Evolutionary conservation across 441 rosid genomes (phyloP).

Genomic region (Francoa sonchifolia): DNA sequence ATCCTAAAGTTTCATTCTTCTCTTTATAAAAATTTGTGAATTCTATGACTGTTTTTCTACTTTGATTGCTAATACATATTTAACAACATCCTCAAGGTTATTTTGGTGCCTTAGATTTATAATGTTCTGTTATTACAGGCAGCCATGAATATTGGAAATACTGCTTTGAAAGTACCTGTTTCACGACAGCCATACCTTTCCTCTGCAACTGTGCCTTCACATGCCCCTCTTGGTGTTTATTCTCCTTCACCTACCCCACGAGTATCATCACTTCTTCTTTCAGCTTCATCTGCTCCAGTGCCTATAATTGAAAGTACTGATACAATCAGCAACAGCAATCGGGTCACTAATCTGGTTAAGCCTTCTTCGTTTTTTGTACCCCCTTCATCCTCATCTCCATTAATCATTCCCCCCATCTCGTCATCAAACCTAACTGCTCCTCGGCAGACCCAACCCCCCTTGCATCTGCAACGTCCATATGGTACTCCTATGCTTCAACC

Average conservation of each 20-base stretch:
- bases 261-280: conserved; percentile 23
- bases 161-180: conserved; percentile 20
- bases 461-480: conserved; percentile 45
- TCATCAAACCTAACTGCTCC: conserved; percentile 33
- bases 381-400: conserved; percentile 32
- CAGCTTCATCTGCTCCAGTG: conserved; percentile 22
- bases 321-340: conserved; percentile 26
- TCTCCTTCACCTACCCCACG: conserved; percentile 26
- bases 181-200: conserved; percentile 29
- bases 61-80: too few relatives aligned
- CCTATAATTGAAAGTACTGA: conserved; percentile 23
- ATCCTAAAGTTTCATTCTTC: background rate
- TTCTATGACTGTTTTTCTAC: too few relatives aligned
- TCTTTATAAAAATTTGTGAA: too few relatives aligned
- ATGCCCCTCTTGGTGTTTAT: conserved; percentile 18
- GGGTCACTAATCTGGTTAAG: conserved; percentile 38
- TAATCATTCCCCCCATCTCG: conserved; percentile 31
- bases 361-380: conserved; percentile 46
- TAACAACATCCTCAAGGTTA: background rate
- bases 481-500: conserved; percentile 65
- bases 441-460: conserved; percentile 34
- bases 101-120: background rate
- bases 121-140: conserved; percentile 21
- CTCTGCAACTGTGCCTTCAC: conserved; percentile 29
- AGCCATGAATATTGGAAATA: conserved; percentile 28